A percentile compares a stretch with the other conserved stretches of the same genome.
These are phyloP conservation scores for Ampelomyces quisqualis DNA, from an alignment of 2,329 filamentous ascomycete genomes.

Conservation along the genomic window DNA sequence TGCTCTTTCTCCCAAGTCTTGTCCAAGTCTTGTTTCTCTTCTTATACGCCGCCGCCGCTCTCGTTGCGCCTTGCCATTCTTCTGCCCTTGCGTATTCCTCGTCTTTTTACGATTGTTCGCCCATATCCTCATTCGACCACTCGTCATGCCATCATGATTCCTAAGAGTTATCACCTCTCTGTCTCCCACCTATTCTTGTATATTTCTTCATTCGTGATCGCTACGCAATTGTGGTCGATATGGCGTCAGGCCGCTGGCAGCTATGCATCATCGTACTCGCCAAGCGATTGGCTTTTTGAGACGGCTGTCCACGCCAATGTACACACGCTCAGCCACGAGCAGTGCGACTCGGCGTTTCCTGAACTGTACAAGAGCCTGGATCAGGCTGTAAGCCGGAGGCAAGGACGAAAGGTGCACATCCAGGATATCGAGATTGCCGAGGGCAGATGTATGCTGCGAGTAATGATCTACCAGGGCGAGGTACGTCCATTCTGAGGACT, in stretches of 20 bases:
- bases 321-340: constrained; percentile 36
- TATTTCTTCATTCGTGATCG: constrained; percentile 33
- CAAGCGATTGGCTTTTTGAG: constrained; percentile 28
- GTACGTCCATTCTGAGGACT: constrained; percentile 13
- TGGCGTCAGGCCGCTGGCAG: constrained; percentile 28
- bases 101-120: no score
- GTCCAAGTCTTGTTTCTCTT: constrained; percentile 15
- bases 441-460: constrained; percentile 36
- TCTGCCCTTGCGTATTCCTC: no score
- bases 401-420: constrained; percentile 29
- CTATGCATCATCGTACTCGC: constrained; percentile 15
- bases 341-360: constrained; percentile 38
- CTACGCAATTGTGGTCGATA: constrained; percentile 30
- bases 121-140: constrained; percentile 13
- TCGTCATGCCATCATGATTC: constrained; percentile 38
- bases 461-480: constrained; percentile 36
- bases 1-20: constrained; percentile 16
- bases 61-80: constrained; percentile 3
- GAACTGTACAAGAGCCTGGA: constrained; percentile 35
- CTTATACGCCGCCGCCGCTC: constrained; percentile 4
- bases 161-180: constrained; percentile 31
- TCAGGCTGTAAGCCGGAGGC: constrained; percentile 23
- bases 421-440: constrained; percentile 33
- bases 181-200: constrained; percentile 32
- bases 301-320: constrained; percentile 35